These are phyloP conservation scores for Drechslerella coelobrocha DNA, from an alignment of 2,329 filamentous ascomycete species.

Conservation along the genomic window DNA sequence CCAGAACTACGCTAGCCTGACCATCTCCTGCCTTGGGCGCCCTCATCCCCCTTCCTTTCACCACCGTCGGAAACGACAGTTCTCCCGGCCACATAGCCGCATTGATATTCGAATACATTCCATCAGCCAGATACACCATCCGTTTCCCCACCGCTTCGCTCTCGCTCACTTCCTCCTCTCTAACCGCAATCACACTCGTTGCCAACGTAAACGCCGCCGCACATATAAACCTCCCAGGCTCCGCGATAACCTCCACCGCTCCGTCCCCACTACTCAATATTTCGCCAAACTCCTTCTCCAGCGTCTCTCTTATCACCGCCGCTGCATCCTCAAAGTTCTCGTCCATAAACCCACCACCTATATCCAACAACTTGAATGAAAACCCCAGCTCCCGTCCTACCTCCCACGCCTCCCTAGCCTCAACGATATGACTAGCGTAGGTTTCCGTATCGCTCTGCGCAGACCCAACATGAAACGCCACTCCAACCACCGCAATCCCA, in stretches of 20 bases:
- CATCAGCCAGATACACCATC: constrained; percentile 36
- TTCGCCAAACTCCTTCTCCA: constrained; percentile 38
- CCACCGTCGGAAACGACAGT: constrained; percentile 20
- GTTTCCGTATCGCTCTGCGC: constrained; percentile 22
- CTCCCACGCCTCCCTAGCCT: constrained; percentile 25
- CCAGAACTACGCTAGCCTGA: not conserved
- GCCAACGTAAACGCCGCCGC: constrained; percentile 28
- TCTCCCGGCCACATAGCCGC: constrained; percentile 38
- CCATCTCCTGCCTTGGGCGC: not conserved
- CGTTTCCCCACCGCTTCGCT: constrained; percentile 1
- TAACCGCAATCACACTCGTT: constrained; percentile 39
- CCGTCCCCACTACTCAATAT: constrained; percentile 3
- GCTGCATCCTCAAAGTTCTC: constrained; percentile 31
- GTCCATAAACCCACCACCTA: constrained; percentile 42
- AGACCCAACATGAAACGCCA: constrained; percentile 41
- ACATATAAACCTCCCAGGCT: constrained; percentile 38
- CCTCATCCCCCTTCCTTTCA: constrained; percentile 18
- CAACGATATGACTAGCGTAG: constrained; percentile 18
- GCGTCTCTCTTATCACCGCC: not conserved
- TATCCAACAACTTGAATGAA: constrained; percentile 34
- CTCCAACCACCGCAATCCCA: constrained; percentile 19
- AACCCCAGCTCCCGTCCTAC: constrained; percentile 23
- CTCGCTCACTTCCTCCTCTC: constrained; percentile 9
- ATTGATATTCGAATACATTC: constrained; percentile 40
- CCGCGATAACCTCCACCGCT: constrained; percentile 24